These are phyloP conservation scores for Pyrus hybrid DNA, from an alignment of 331 rosid genomes.

Conservation along the genomic window DNA sequence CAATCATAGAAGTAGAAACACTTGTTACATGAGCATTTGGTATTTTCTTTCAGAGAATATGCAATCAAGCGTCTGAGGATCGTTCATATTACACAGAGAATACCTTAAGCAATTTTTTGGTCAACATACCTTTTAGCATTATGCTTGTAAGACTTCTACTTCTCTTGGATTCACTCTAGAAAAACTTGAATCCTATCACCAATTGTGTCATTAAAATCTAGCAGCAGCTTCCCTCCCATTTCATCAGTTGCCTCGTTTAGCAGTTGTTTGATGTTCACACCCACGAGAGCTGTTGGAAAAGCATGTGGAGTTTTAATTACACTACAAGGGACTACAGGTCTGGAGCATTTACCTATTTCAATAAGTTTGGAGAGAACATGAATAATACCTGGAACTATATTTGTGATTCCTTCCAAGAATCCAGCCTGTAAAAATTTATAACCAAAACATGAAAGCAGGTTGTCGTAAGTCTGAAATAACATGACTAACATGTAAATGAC, in stretches of 20 bases:
- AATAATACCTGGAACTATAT: constrained; percentile 80
- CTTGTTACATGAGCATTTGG: no score
- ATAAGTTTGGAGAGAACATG: constrained; percentile 1
- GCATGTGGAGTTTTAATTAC: background rate
- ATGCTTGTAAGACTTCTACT: constrained; percentile 4
- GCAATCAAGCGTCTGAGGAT: background rate
- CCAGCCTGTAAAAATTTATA: constrained; percentile 58
- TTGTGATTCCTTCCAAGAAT: constrained; percentile 80
- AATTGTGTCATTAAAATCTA: constrained; percentile 67
- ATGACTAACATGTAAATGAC: background rate
- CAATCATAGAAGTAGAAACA: background rate
- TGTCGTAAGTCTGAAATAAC: background rate
- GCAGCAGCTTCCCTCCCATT: constrained; percentile 66
- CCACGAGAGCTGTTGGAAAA: constrained; percentile 65
- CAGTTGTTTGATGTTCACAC: constrained; percentile 69
- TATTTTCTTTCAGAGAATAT: background rate
- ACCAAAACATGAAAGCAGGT: background rate
- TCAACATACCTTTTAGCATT: constrained; percentile 9
- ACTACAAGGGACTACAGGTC: background rate
- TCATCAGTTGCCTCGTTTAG: constrained; percentile 76
- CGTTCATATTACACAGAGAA: background rate
- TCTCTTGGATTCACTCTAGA: constrained; percentile 44
- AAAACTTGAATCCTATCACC: constrained; percentile 92
- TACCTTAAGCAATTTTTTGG: constrained; percentile 5
- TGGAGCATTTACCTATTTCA: background rate